phyloP scores from a whole-genome alignment of 768 basidiomycete genomes.

The Cystofilobasidium macerans region DNA sequence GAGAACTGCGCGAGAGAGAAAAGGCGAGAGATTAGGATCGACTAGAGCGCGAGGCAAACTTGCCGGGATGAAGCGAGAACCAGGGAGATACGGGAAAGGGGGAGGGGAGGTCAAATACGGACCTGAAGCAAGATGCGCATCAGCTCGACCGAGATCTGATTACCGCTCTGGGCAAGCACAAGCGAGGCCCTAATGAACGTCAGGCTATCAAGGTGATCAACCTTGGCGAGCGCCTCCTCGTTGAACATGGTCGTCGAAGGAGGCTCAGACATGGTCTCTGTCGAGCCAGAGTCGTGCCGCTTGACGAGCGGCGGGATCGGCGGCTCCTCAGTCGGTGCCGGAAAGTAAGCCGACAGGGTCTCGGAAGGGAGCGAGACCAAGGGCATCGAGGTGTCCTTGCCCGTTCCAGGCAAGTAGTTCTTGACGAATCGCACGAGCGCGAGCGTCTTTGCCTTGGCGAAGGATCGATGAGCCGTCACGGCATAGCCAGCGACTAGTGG shows the following conservation, averaged over 20 bases:
- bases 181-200: conserved; percentile 1
- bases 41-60: too few species aligned
- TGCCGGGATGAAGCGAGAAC: too few species aligned
- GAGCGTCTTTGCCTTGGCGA: background rate
- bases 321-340: background rate
- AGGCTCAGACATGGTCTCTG: background rate
- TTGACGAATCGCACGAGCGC: background rate
- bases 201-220: background rate
- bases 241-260: background rate
- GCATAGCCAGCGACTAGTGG: conserved; percentile 1
- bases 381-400: background rate
- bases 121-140: conserved; percentile 11
- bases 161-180: background rate
- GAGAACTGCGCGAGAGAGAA: background rate
- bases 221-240: background rate
- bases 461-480: background rate
- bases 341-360: background rate
- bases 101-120: background rate
- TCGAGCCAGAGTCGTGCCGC: background rate
- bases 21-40: too few species aligned
- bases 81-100: too few species aligned
- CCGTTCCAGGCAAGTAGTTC: background rate
- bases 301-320: background rate
- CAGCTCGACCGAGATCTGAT: conserved; percentile 3
- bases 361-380: background rate